A percentile compares a stretch with the other conserved stretches of the same genome.
These are phyloP conservation scores for Coemansia sp. DNA, from an alignment of 192 early-diverging fungal species.

Conservation along the genomic window DNA sequence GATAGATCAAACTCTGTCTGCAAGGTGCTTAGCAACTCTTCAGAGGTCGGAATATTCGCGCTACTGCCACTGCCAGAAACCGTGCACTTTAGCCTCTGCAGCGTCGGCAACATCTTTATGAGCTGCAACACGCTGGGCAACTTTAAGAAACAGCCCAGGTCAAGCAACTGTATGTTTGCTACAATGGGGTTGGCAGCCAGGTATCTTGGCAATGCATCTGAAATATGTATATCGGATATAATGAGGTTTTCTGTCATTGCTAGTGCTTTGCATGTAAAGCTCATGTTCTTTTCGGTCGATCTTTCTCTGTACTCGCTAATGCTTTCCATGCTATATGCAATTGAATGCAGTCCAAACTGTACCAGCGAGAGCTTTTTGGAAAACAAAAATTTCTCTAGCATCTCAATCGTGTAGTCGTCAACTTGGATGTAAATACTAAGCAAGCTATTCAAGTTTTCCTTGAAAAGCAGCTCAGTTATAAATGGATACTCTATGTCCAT, in stretches of 20 bases:
- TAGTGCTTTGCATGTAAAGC: background rate
- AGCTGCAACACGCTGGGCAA: slow-evolving; percentile 2
- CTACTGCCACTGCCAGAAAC: background rate
- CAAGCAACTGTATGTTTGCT: background rate
- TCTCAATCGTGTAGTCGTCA: background rate
- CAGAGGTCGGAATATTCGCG: background rate
- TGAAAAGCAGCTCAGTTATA: background rate
- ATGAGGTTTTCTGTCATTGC: background rate
- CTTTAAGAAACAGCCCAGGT: background rate
- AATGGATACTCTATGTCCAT: background rate
- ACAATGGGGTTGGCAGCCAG: background rate
- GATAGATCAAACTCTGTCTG: background rate
- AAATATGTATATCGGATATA: background rate
- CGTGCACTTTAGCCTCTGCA: background rate
- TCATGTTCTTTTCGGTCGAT: background rate
- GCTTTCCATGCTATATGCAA: background rate
- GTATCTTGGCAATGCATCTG: background rate
- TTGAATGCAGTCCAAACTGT: background rate
- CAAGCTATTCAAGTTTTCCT: background rate
- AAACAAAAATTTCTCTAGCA: background rate
- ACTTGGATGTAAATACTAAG: background rate
- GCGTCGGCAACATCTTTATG: background rate
- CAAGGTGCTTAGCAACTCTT: background rate
- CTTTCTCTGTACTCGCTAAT: background rate
- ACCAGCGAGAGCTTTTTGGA: background rate